Evolutionary conservation across 768 basidiomycete species (phyloP).

Genomic region (Termitomyces sp.): DNA sequence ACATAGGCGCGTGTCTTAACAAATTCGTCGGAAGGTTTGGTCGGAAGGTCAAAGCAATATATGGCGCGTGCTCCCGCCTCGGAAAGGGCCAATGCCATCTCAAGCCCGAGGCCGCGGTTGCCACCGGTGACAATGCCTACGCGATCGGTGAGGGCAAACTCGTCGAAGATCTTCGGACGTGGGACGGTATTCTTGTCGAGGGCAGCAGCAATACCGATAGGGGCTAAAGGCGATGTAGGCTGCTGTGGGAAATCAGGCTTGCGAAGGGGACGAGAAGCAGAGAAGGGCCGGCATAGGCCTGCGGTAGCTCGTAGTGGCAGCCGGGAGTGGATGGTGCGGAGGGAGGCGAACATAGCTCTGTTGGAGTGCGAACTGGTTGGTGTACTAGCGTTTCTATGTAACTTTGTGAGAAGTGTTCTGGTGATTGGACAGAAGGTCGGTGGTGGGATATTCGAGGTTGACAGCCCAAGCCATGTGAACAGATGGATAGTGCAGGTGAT

Average conservation of each 20-base stretch:
- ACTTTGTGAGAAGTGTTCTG: not conserved
- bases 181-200: not conserved
- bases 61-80: not conserved
- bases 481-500: not conserved
- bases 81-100: not conserved
- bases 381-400: not conserved
- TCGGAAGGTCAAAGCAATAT: not conserved
- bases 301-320: not conserved
- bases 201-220: not conserved
- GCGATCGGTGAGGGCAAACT: not conserved
- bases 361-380: not conserved
- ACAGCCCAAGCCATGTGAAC: not conserved
- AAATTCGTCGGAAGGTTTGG: not conserved
- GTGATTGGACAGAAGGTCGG: not conserved
- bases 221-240: not conserved
- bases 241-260: not conserved
- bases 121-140: not conserved
- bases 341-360: not conserved
- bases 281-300: not conserved
- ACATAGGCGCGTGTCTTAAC: not conserved
- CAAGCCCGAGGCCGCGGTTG: not conserved
- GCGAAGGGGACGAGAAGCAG: not conserved
- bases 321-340: not conserved
- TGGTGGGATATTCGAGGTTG: not conserved
- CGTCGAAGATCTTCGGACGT: not conserved